Conservation (phyloP, 2,329 filamentous ascomycete genomes). For the Fusarium chuoi region DNA sequence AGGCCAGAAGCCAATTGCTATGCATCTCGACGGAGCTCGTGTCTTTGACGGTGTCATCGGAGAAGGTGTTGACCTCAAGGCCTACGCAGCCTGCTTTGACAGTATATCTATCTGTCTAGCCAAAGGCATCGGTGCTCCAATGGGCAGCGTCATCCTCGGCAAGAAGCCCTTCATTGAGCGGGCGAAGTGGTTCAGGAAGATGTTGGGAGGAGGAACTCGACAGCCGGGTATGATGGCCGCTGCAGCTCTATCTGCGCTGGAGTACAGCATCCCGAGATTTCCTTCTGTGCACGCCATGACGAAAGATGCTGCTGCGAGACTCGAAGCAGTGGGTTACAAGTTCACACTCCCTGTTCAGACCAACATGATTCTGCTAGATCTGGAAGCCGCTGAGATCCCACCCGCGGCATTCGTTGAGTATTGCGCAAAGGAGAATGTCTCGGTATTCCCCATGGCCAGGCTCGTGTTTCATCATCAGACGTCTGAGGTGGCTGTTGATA, state of each 20-base stretch:
- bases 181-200: conserved; percentile 65
- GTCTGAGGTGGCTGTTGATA: conserved; percentile 16
- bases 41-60: conserved; percentile 79
- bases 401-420: conserved; percentile 37
- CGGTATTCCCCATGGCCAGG: conserved; percentile 30
- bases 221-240: conserved; percentile 77
- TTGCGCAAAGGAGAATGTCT: conserved; percentile 16
- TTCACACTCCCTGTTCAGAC: conserved; percentile 43
- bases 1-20: conserved; percentile 62
- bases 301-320: conserved; percentile 21
- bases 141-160: conserved; percentile 77
- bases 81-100: conserved; percentile 74
- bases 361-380: conserved; percentile 43
- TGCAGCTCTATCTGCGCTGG: conserved; percentile 72
- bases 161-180: conserved; percentile 47
- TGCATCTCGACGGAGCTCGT: conserved; percentile 80
- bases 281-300: conserved; percentile 34
- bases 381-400: conserved; percentile 30
- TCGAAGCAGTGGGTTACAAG: conserved; percentile 32
- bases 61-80: conserved; percentile 70
- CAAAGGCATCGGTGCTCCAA: conserved; percentile 81
- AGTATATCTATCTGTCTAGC: conserved; percentile 80
- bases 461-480: conserved; percentile 37
- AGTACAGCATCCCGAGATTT: conserved; percentile 37
- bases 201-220: conserved; percentile 75